Percentiles rank a stretch among this genome's conserved stretches.
Conservation (phyloP, 148 eudicot genomes). For the Talinum fruticosum region DNA sequence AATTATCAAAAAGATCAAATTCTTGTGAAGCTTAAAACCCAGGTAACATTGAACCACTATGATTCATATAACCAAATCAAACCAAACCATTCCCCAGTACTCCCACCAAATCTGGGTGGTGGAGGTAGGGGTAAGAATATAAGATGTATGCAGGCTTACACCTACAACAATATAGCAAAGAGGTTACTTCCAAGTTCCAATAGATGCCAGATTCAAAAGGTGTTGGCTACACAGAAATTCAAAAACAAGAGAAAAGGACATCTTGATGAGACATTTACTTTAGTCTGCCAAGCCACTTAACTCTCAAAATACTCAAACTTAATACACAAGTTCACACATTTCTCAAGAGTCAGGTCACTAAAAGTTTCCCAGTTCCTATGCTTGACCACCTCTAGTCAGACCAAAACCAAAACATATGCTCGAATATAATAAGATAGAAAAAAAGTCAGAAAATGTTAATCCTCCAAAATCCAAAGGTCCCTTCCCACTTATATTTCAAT, state of each 20-base stretch:
- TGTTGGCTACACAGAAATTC: background rate
- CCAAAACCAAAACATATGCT: background rate
- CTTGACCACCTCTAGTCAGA: background rate
- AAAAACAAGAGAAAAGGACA: background rate
- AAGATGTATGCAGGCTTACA: background rate
- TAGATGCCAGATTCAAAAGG: background rate
- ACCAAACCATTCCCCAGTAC: background rate
- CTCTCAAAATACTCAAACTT: too few relatives aligned
- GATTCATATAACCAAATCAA: too few relatives aligned
- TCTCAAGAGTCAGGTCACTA: too few relatives aligned
- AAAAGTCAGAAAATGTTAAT: too few relatives aligned
- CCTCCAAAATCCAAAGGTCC: background rate
- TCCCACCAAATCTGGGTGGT: background rate
- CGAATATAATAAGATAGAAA: background rate
- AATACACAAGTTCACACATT: too few relatives aligned
- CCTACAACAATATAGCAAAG: background rate
- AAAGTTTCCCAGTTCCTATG: background rate
- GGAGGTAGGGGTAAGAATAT: background rate
- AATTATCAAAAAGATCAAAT: background rate
- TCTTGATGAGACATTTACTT: too few relatives aligned
- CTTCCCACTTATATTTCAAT: background rate
- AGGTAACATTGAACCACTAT: background rate
- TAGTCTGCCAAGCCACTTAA: too few relatives aligned
- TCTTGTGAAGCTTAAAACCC: background rate
- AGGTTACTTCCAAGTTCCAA: background rate